phyloP scores from a whole-genome alignment of 148 eudicot species.

The Cornus suecica region DNA sequence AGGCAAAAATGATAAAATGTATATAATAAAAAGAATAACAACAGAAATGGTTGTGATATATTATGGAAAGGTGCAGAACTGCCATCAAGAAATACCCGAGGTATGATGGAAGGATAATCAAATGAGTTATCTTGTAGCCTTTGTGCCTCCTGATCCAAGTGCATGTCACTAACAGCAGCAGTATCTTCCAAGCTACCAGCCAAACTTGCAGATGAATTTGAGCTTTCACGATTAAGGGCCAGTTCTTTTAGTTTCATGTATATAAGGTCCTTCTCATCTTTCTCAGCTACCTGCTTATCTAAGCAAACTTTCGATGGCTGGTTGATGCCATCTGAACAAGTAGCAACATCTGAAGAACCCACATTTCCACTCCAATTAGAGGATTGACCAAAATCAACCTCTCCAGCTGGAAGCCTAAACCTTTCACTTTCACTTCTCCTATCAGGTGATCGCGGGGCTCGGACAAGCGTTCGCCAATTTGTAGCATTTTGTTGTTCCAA shows the following conservation, averaged over 20 bases:
- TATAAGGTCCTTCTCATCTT: conserved; percentile 37
- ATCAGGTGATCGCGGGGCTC: conserved; percentile 14
- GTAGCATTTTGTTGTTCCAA: conserved; percentile 21
- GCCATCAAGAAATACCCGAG: conserved; percentile 35
- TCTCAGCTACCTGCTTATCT: conserved; percentile 23
- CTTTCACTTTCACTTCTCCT: conserved; percentile 25
- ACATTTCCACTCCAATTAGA: conserved; percentile 11
- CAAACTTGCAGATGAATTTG: conserved; percentile 11
- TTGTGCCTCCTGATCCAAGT: conserved; percentile 16
- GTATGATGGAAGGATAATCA: conserved; percentile 31
- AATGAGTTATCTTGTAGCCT: conserved; percentile 21
- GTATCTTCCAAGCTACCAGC: conserved; percentile 14
- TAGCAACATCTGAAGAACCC: conserved; percentile 23
- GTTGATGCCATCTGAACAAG: conserved; percentile 18
- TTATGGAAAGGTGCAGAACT: neutral
- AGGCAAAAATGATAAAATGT: neutral
- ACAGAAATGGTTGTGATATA: neutral
- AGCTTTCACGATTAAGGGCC: conserved; percentile 28
- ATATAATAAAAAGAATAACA: neutral
- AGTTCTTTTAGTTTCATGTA: conserved; percentile 48
- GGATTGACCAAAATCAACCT: conserved; percentile 10
- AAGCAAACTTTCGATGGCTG: conserved; percentile 17
- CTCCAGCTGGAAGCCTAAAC: conserved; percentile 14
- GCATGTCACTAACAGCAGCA: conserved; percentile 20
- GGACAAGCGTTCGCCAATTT: conserved; percentile 24